phyloP scores from a whole-genome alignment of 805 yeast species.

The Hanseniaspora mollemarum region DNA sequence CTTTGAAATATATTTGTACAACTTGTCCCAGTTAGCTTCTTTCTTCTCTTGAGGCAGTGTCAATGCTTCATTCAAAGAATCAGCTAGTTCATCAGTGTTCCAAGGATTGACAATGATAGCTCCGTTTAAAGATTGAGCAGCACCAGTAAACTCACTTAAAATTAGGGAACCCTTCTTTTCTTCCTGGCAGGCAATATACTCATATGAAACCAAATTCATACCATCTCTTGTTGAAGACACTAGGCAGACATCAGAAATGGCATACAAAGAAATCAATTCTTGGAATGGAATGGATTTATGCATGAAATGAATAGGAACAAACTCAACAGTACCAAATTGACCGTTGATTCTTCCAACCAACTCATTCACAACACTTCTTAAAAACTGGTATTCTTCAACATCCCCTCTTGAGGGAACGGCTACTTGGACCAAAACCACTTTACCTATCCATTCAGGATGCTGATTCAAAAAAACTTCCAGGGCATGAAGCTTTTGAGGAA shows the following conservation, averaged over 20 bases:
- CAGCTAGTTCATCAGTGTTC: conserved; percentile 90
- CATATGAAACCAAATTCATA: conserved; percentile 93
- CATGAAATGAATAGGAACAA: conserved; percentile 93
- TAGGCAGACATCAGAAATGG: conserved; percentile 77
- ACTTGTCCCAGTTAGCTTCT: conserved; percentile 63
- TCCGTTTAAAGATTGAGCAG: conserved; percentile 96
- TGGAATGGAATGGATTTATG: conserved; percentile 85
- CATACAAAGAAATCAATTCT: conserved; percentile 79
- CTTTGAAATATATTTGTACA: conserved; percentile 79
- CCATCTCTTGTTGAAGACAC: conserved; percentile 96
- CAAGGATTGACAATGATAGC: conserved; percentile 92
- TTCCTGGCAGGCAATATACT: conserved; percentile 90
- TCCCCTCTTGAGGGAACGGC: conserved; percentile 98
- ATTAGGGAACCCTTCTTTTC: conserved; percentile 77
- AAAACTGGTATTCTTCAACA: conserved; percentile 91
- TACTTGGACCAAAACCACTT: conserved; percentile 87
- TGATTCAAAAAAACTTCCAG: conserved; percentile 83
- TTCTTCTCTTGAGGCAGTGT: conserved; percentile 77
- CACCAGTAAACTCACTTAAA: conserved; percentile 93
- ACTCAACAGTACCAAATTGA: conserved; percentile 88
- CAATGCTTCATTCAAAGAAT: conserved; percentile 73
- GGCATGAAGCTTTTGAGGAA: conserved; percentile 93
- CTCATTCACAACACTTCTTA: conserved; percentile 90
- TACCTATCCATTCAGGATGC: conserved; percentile 97
- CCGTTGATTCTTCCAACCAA: conserved; percentile 95